Conservation (phyloP, 1,284 basidiomycete genomes). For the Hemileia vastatrix region DNA sequence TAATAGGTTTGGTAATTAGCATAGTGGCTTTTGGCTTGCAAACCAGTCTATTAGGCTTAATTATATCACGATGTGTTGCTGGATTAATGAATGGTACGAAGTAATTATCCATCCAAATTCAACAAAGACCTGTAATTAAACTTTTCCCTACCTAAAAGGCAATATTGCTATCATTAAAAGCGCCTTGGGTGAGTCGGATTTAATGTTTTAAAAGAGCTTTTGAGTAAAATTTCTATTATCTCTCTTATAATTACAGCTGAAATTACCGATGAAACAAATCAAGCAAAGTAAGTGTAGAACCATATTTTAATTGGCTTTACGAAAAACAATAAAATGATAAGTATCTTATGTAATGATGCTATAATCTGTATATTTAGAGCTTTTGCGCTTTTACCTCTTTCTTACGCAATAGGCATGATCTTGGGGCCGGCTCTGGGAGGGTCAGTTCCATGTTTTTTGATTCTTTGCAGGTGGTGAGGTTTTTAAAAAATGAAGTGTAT, state of each 20-base stretch:
- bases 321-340: not conserved
- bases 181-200: no score
- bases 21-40: conserved; percentile 24
- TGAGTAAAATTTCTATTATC: no score
- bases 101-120: no score
- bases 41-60: conserved; percentile 12
- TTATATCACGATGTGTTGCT: conserved; percentile 16
- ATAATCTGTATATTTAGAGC: not conserved
- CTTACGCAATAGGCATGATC: conserved; percentile 1
- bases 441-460: no score
- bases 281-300: not conserved
- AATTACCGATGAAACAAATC: conserved; percentile 7
- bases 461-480: no score
- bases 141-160: no score
- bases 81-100: conserved; percentile 21
- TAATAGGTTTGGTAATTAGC: conserved; percentile 24
- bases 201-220: no score
- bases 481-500: no score
- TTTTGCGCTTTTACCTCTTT: conserved; percentile 1
- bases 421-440: conserved; percentile 3
- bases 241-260: no score
- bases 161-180: no score
- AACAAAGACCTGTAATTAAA: no score
- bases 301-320: not conserved
- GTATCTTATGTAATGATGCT: not conserved